Base-by-base conservation (phyloP, 495 filamentous ascomycete genomes). In the Aspergillus asperescens region DNA sequence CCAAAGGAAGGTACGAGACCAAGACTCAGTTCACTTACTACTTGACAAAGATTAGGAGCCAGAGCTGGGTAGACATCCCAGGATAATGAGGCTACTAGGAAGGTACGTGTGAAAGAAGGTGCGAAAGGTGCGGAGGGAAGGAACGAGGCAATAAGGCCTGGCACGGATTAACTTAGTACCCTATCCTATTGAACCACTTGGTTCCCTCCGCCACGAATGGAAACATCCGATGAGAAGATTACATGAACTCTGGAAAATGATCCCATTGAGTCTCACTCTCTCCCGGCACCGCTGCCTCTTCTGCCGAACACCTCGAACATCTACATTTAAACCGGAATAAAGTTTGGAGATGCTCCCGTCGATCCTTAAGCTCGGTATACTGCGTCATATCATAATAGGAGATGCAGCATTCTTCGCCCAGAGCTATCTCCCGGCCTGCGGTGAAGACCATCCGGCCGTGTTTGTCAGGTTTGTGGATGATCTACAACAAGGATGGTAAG, bases 401-500 rank as follows among this genome's bases (percentile, higher is more conserved):
- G 13, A 73, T 73, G 22, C 70, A 73, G 45, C 70, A 73, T 52
- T 73, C 70, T 40, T 73, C 65, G 3, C 64, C 70, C 0, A 62
- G 43, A 1, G 59, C 37, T 28, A 73, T 73, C 23, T 73, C 65
- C 8, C 58, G 55, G 18, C 60, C 58, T 0, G 70, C 63, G 1
- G 65, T 66, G 20, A 71, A 73, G 4, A 71, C 62, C 70, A 73
- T 73, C 0, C 61, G 64, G 13, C 65, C 65, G 20, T 61, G 40
- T 6, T 62, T 50, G 28, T 73, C 67, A 1, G 70, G 64, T 47
- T 70, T 71, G 42, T 71, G 70, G 12, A 56, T 62, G 4, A 73
- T 64, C 70, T 73, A 19, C 2, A 35, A 3, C 1, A 35, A 35
- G 3, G 32, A 15, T 3, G 32, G 7, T 16, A 16, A n/a, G n/a